phyloP scores from a whole-genome alignment of 306 rosid species.

The Vigna radiata region DNA sequence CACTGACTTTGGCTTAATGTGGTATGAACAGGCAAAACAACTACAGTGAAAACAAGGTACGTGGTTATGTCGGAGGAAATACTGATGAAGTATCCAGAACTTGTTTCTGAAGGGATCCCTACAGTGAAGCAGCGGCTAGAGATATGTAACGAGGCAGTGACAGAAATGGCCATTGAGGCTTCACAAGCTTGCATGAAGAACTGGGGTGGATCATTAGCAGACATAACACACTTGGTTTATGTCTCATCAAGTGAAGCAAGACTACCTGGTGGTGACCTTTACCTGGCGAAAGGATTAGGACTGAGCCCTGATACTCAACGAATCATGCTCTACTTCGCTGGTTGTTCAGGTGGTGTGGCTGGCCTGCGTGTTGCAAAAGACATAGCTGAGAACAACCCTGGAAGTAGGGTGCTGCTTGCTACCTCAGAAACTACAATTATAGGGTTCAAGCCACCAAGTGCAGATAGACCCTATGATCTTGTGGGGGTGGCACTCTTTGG shows the following conservation, averaged over 20 bases:
- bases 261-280: conserved; percentile 90
- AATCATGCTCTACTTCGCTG: conserved; percentile 73
- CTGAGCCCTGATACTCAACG: conserved; percentile 66
- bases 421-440: conserved; percentile 92
- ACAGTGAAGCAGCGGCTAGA: conserved; percentile 84
- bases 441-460: conserved; percentile 91
- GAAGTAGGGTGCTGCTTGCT: conserved; percentile 77
- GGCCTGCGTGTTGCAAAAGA: conserved; percentile 89
- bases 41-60: conserved; percentile 89
- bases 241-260: conserved; percentile 95
- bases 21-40: conserved; percentile 74
- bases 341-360: conserved; percentile 95
- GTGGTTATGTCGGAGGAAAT: conserved; percentile 96
- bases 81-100: conserved; percentile 70
- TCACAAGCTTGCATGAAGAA: conserved; percentile 74
- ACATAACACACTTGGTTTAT: conserved; percentile 83
- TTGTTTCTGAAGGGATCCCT: conserved; percentile 71
- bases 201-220: conserved; percentile 80
- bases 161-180: conserved; percentile 92
- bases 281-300: conserved; percentile 79
- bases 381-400: conserved; percentile 93
- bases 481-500: conserved; percentile 95
- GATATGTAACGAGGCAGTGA: conserved; percentile 85
- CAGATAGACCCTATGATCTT: conserved; percentile 81
- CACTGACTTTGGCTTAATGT: conserved; percentile 32